Conservation (phyloP, 768 basidiomycete genomes). For the Arthromyces matolae region DNA sequence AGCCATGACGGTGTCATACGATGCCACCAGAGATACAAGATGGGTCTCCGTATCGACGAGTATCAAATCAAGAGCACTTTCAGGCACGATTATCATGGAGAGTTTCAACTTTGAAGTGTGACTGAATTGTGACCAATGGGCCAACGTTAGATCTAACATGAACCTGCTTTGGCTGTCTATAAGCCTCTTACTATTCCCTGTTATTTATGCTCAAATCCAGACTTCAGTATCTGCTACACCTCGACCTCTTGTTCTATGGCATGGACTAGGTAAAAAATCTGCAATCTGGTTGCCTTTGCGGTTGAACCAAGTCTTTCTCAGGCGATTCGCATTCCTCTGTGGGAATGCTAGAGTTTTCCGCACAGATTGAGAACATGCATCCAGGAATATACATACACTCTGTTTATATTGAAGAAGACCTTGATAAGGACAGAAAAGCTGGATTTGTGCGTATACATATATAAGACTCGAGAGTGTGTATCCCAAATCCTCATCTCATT, state of each 20-base stretch:
- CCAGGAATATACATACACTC: conserved; percentile 78
- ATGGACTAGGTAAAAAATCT: conserved; percentile 49
- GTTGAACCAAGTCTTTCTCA: conserved; percentile 13
- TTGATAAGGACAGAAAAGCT: conserved; percentile 61
- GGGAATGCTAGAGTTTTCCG: conserved; percentile 67
- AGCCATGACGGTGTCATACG: no score
- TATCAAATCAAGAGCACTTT: no score
- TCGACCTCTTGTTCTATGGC: conserved; percentile 73
- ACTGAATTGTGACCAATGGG: no score
- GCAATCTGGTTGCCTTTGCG: background rate
- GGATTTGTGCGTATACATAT: conserved; percentile 69
- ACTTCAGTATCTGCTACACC: background rate
- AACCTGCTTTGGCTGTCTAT: no score
- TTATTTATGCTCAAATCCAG: background rate
- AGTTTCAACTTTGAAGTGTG: no score
- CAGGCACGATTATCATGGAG: no score
- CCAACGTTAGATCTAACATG: no score
- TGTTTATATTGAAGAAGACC: conserved; percentile 60
- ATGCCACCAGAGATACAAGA: no score
- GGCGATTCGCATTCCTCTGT: conserved; percentile 76
- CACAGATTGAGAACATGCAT: conserved; percentile 56
- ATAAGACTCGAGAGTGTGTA: no score
- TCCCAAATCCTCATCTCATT: no score
- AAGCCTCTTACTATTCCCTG: background rate
- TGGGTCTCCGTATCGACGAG: no score